Evolutionary conservation across 2,329 filamentous ascomycete species (phyloP), one percentile per base, ranked within the genome.

Genomic region (Ceratocystiopsis brevicomis): DNA sequence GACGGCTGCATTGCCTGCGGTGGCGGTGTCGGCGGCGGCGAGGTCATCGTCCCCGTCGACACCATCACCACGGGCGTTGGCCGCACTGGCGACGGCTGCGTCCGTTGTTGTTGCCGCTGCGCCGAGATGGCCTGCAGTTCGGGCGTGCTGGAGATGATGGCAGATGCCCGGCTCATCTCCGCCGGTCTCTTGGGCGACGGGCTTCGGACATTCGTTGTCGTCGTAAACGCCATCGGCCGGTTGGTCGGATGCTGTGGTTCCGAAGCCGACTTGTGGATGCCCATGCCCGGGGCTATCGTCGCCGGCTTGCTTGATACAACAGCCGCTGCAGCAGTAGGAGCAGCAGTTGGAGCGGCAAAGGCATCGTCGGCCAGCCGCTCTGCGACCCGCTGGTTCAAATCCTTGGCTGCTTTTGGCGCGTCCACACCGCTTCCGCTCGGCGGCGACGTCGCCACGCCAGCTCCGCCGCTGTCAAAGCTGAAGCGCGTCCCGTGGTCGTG

Each of bases 401-500:
- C 66, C 16, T 68, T 67, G 32, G 71, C 56, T n/a, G 66, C 64
- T 30, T 71, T 60, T 37, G 62, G 60, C 33, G n/a, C 4, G 6
- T 32, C n/a, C 30, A 17, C 35, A 9, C n/a, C n/a, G n/a, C n/a
- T n/a, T n/a, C n/a, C 21, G 21, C 21, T 8, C 21, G 21, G 21
- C 21, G 21, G 21, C 21, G 21, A 21, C 21, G 21, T n/a, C 3
- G 16, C n/a, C 36, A 18, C 39, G 9, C 19, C 39, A 6, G 45
- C 19, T 1, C 69, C 64, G 8, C 64, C 59, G n/a, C 67, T 62
- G 46, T 83, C 78, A 56, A 95, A 95, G 44, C 88, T 78, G 53
- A 95, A 95, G 47, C 84, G 87, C 47, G 74, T 63, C 3, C 82
- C 81, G 48, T 82, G 74, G 49, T 96, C 86, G 52, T 93, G 85